Evolutionary conservation across 306 rosid species (phyloP).

Genomic region (Canavalia ensiformis): DNA sequence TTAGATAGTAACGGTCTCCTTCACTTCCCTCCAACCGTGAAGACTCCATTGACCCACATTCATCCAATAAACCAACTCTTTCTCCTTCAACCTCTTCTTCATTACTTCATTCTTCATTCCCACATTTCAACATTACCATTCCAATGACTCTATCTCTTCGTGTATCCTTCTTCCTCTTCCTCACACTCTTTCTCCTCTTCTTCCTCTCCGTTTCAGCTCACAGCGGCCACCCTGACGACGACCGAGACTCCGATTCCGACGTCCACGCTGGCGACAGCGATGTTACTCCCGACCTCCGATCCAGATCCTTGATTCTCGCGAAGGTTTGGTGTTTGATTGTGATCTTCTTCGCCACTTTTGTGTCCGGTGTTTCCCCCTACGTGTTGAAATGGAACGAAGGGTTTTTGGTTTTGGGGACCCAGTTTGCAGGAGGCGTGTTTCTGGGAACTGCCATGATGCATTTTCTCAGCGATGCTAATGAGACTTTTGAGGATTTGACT

Average conservation of each 20-base stretch:
- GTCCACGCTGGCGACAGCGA: neutral
- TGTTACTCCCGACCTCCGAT: slow-evolving; percentile 44
- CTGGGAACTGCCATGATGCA: slow-evolving; percentile 87
- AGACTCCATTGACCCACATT: no score
- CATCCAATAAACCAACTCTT: neutral
- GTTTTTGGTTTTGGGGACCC: slow-evolving; percentile 76
- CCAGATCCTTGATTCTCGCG: slow-evolving; percentile 60
- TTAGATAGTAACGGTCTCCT: no score
- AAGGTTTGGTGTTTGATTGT: slow-evolving; percentile 69
- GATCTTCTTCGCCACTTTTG: slow-evolving; percentile 69
- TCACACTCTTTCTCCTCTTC: slow-evolving; percentile 48
- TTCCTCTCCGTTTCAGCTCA: slow-evolving; percentile 60
- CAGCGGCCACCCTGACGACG: slow-evolving; percentile 54
- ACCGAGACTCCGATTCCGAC: neutral
- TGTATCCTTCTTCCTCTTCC: slow-evolving; percentile 5
- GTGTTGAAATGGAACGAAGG: slow-evolving; percentile 77
- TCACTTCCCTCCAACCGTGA: neutral
- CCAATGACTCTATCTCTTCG: slow-evolving; percentile 41
- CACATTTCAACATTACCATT: neutral
- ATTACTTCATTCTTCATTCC: no score
- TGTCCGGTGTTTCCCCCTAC: slow-evolving; percentile 71
- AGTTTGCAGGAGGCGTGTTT: slow-evolving; percentile 82
- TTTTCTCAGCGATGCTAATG: slow-evolving; percentile 75
- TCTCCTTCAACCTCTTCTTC: neutral
- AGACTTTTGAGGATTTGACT: slow-evolving; percentile 69